Percentiles rank a stretch among this genome's conserved stretches.
These are phyloP conservation scores for Phragmites australis DNA, from an alignment of 176 grass and related monocot genomes.

Conservation along the genomic window DNA sequence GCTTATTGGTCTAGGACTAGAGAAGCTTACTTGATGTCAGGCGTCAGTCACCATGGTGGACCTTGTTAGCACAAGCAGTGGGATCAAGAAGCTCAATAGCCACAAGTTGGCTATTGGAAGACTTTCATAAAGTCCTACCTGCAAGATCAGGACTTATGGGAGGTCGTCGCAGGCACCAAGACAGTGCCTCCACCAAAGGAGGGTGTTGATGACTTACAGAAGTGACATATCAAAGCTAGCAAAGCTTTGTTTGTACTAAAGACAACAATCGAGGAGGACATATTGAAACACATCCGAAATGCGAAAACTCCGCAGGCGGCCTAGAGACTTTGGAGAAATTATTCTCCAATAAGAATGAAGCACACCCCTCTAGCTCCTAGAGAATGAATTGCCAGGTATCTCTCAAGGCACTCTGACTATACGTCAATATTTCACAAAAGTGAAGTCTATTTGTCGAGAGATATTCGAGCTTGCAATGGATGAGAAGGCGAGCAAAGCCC, in stretches of 20 bases:
- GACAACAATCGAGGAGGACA: neutral
- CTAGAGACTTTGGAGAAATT: neutral
- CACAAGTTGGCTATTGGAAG: neutral
- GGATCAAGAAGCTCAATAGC: constrained; percentile 2
- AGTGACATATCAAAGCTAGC: neutral
- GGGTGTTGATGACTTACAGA: neutral
- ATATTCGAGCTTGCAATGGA: neutral
- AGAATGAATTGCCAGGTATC: constrained; percentile 5
- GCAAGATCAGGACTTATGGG: constrained; percentile 6
- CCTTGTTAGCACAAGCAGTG: neutral
- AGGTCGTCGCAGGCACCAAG: neutral
- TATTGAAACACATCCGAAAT: constrained; percentile 5
- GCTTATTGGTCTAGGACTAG: neutral
- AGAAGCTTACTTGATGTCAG: neutral
- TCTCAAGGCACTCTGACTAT: neutral
- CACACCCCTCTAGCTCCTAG: neutral
- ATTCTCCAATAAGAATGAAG: constrained; percentile 20
- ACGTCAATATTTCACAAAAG: constrained; percentile 25
- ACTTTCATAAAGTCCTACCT: neutral
- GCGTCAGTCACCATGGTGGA: neutral
- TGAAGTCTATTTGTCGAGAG: neutral
- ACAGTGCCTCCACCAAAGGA: neutral
- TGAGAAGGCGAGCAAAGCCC: neutral
- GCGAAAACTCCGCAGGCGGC: neutral
- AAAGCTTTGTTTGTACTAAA: constrained; percentile 3